phyloP scores from a whole-genome alignment of 768 basidiomycete genomes.

The Amylocystis lapponica region DNA sequence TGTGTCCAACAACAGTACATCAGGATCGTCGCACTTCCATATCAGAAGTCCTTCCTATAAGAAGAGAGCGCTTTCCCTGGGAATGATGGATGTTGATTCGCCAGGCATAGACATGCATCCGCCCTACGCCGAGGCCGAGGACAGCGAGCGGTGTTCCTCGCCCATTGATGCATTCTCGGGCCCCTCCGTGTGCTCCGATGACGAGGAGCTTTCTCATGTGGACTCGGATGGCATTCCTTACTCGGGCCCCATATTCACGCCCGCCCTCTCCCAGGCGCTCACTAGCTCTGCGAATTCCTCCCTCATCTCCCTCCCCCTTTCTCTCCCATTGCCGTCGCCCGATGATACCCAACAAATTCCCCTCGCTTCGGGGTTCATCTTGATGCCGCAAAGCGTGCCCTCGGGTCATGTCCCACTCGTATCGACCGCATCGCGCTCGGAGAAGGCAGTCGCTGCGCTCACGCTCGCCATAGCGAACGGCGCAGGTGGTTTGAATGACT shows the following conservation, averaged over 20 bases:
- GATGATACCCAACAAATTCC: neutral
- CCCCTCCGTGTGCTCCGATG: constrained; percentile 27
- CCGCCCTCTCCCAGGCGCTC: constrained; percentile 30
- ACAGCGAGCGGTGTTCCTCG: constrained; percentile 26
- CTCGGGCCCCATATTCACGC: constrained; percentile 21
- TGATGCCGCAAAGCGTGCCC: neutral
- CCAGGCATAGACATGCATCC: constrained; percentile 13
- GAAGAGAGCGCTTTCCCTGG: constrained; percentile 41
- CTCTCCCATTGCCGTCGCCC: constrained; percentile 5
- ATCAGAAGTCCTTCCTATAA: constrained; percentile 17
- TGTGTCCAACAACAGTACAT: constrained; percentile 34
- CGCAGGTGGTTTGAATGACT: constrained; percentile 55
- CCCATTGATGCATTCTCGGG: constrained; percentile 22
- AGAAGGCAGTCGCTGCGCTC: constrained; percentile 57
- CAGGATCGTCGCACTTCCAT: constrained; percentile 8
- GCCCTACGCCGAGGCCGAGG: constrained; percentile 3
- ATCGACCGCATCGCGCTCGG: constrained; percentile 41
- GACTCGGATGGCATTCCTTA: constrained; percentile 7
- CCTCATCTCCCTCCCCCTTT: constrained; percentile 30
- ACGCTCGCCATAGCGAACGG: constrained; percentile 59
- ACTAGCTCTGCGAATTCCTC: constrained; percentile 37
- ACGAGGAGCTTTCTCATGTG: constrained; percentile 26
- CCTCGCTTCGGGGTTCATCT: neutral
- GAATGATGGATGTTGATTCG: constrained; percentile 36
- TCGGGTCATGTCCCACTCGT: constrained; percentile 8